Evolutionary conservation across 768 basidiomycete genomes (phyloP).

Genomic region (Mycena alexandri): DNA sequence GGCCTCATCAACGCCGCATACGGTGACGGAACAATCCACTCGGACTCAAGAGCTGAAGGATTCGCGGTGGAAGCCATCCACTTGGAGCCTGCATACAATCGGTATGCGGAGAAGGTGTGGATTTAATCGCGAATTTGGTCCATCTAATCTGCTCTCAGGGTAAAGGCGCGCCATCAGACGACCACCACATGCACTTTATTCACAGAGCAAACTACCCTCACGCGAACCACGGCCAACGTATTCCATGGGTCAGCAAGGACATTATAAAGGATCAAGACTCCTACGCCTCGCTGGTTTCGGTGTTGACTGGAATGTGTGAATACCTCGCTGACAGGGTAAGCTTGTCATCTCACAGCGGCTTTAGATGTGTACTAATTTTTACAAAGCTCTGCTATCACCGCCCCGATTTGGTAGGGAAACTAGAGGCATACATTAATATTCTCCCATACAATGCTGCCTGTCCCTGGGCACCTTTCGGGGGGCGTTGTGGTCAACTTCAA

Average conservation of each 20-base stretch:
- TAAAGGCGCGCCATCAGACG: neutral
- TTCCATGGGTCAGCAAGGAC: neutral
- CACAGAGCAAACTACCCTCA: too few relatives aligned
- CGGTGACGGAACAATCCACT: neutral
- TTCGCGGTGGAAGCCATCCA: neutral
- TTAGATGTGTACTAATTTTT: too few relatives aligned
- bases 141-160: neutral
- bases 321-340: neutral
- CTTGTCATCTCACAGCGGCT: neutral
- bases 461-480: conserved; percentile 11
- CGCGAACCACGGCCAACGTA: neutral
- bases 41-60: neutral
- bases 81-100: neutral
- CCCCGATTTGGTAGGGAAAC: neutral
- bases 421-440: neutral
- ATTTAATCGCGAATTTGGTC: neutral
- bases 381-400: neutral
- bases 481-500: conserved; percentile 14
- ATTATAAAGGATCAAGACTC: neutral
- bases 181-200: neutral
- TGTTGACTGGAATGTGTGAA: neutral
- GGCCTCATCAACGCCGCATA: neutral
- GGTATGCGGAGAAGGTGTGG: neutral
- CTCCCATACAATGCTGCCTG: conserved; percentile 3
- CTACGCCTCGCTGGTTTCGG: neutral